A percentile compares a stretch with the other conserved stretches of the same genome.
phyloP scores from a whole-genome alignment of 1,284 basidiomycete species.

The Albatrellus sp. region DNA sequence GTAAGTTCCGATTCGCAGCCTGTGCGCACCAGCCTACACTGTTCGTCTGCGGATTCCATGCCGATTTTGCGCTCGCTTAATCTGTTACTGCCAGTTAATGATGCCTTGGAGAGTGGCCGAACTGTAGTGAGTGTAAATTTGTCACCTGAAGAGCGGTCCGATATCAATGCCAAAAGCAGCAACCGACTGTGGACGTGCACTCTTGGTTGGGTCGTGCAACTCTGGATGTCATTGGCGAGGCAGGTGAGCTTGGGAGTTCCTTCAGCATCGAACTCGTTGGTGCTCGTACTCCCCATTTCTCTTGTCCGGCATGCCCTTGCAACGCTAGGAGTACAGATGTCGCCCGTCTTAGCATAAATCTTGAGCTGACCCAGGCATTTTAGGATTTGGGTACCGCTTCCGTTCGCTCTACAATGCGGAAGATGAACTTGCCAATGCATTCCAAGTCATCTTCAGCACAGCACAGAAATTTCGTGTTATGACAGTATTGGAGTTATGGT shows the following conservation, averaged over 20 bases:
- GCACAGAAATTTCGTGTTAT: conserved; percentile 31
- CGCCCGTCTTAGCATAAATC: neutral
- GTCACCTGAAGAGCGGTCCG: neutral
- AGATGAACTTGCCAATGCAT: conserved; percentile 35
- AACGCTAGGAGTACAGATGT: neutral
- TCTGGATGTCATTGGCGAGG: conserved; percentile 61
- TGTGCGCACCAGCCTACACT: neutral
- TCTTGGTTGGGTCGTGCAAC: conserved; percentile 51
- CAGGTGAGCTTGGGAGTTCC: conserved; percentile 27
- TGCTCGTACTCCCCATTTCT: neutral
- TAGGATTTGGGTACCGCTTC: conserved; percentile 56
- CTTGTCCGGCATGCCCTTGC: neutral
- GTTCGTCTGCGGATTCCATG: neutral
- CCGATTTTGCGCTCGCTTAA: conserved; percentile 5
- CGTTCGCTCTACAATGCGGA: conserved; percentile 25
- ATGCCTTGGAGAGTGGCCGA: conserved; percentile 1
- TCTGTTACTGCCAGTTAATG: neutral
- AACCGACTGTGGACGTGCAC: conserved; percentile 37
- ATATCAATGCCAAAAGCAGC: neutral
- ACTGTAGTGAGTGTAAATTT: neutral
- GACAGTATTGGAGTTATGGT: conserved; percentile 37
- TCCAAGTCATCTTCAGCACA: conserved; percentile 32
- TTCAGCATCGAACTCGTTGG: neutral
- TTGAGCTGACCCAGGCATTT: neutral
- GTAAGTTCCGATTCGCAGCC: neutral